phyloP scores from a whole-genome alignment of 176 grass and related monocot genomes.

The Pontederia crassipes region DNA sequence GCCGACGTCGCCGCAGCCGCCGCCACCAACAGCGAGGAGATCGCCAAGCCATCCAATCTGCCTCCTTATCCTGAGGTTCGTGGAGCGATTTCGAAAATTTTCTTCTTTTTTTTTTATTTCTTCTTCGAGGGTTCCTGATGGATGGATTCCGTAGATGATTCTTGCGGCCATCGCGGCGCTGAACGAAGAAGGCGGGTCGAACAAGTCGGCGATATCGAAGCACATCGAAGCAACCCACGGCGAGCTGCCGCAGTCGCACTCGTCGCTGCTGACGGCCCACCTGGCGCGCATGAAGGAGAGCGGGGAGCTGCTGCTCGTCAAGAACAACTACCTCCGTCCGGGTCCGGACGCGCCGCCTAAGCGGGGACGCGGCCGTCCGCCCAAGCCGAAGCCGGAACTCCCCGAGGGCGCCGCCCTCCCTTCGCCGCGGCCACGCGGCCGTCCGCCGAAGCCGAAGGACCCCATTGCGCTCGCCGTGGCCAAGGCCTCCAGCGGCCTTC shows the following conservation, averaged over 20 bases:
- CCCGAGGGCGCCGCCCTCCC: conserved; percentile 2
- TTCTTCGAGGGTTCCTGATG: neutral
- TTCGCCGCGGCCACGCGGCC: conserved; percentile 12
- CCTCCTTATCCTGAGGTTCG: conserved; percentile 65
- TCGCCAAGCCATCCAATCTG: conserved; percentile 18
- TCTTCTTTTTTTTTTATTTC: neutral
- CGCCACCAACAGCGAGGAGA: conserved; percentile 44
- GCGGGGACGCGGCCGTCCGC: conserved; percentile 50
- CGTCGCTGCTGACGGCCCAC: conserved; percentile 41
- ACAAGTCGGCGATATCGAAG: conserved; percentile 53
- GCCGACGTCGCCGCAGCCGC: neutral
- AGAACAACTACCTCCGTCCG: conserved; percentile 47
- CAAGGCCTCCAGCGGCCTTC: neutral
- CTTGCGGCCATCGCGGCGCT: conserved; percentile 47
- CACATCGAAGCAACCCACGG: conserved; percentile 52
- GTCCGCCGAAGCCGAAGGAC: conserved; percentile 42
- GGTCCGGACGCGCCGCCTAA: conserved; percentile 47
- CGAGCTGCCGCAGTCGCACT: conserved; percentile 28
- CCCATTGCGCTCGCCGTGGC: conserved; percentile 16
- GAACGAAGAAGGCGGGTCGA: conserved; percentile 30
- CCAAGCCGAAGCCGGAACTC: conserved; percentile 15
- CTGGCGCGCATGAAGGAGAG: conserved; percentile 57
- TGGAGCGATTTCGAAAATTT: neutral
- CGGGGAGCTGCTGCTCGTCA: conserved; percentile 40
- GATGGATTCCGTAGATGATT: conserved; percentile 48